A percentile compares a stretch with the other conserved stretches of the same genome.
Conservation (phyloP, 202 grass and related monocot species). For the Schoenoplectus tabernaemontani region DNA sequence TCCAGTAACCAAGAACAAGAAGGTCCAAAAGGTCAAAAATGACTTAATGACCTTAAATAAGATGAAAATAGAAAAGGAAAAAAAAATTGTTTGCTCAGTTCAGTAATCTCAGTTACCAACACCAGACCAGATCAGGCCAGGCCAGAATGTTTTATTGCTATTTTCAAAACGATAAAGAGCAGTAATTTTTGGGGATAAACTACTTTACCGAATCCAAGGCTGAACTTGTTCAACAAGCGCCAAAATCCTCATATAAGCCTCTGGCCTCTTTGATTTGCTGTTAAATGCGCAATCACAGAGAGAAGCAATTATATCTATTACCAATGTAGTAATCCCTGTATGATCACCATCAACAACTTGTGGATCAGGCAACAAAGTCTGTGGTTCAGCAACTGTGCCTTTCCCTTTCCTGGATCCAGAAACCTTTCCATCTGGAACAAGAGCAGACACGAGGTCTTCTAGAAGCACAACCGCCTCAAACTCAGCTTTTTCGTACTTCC, state of each 20-base stretch:
- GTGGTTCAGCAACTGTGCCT: background rate
- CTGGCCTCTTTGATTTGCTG: slow-evolving; percentile 39
- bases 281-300: slow-evolving; percentile 56
- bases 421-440: slow-evolving; percentile 21
- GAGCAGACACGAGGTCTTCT: slow-evolving; percentile 34
- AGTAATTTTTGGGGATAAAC: background rate
- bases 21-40: background rate
- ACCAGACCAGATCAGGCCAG: background rate
- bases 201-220: slow-evolving; percentile 61
- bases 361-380: slow-evolving; percentile 45
- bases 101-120: background rate
- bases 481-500: slow-evolving; percentile 42
- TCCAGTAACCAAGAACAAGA: background rate
- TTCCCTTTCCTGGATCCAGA: slow-evolving; percentile 30
- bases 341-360: slow-evolving; percentile 34
- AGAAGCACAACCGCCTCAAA: slow-evolving; percentile 41
- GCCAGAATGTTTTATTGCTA: background rate
- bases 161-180: background rate
- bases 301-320: slow-evolving; percentile 43
- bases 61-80: background rate
- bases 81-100: background rate
- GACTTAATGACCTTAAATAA: background rate
- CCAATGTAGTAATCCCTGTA: slow-evolving; percentile 48
- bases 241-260: slow-evolving; percentile 40
- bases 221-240: slow-evolving; percentile 43